Percentiles rank a stretch among this genome's conserved stretches.
Conservation (phyloP, 768 basidiomycete genomes). For the Collybia sordida region DNA sequence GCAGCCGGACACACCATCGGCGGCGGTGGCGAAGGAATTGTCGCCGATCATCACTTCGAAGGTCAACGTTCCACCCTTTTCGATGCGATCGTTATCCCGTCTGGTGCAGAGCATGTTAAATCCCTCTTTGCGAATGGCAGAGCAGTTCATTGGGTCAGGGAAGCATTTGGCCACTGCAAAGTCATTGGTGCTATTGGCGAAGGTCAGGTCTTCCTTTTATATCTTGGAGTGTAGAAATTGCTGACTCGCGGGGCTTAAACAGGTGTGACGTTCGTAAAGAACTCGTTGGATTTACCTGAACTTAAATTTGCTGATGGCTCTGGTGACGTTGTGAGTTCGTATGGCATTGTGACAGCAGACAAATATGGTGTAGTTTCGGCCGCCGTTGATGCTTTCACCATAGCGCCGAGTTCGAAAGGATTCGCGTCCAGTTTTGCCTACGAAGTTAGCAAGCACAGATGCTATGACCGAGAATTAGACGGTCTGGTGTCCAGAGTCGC, state of each 20-base stretch:
- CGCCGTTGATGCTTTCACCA: conserved; percentile 39
- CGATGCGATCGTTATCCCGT: conserved; percentile 79
- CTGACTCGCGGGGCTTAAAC: not conserved
- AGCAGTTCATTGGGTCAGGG: conserved; percentile 77
- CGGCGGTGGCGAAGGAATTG: conserved; percentile 30
- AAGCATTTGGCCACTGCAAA: conserved; percentile 87
- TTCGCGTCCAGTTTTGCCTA: conserved; percentile 60
- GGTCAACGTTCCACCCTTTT: conserved; percentile 81
- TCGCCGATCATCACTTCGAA: conserved; percentile 73
- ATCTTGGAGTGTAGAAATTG: not conserved
- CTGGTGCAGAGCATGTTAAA: conserved; percentile 62
- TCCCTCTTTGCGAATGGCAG: conserved; percentile 63
- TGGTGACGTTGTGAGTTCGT: conserved; percentile 52
- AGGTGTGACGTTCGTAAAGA: conserved; percentile 51
- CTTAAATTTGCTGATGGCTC: conserved; percentile 37
- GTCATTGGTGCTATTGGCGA: conserved; percentile 76
- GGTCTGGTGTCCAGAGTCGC: conserved; percentile 55
- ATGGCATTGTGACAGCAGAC: conserved; percentile 64
- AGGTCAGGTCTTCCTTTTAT: conserved; percentile 26
- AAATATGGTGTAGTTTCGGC: conserved; percentile 42
- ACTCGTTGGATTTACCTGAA: conserved; percentile 44
- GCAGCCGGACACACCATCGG: conserved; percentile 20
- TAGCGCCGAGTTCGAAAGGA: conserved; percentile 45
- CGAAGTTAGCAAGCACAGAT: conserved; percentile 67
- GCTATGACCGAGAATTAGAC: conserved; percentile 60